These are phyloP conservation scores for Pterulicium gracile DNA, from an alignment of 1,284 basidiomycete species.

Conservation along the genomic window DNA sequence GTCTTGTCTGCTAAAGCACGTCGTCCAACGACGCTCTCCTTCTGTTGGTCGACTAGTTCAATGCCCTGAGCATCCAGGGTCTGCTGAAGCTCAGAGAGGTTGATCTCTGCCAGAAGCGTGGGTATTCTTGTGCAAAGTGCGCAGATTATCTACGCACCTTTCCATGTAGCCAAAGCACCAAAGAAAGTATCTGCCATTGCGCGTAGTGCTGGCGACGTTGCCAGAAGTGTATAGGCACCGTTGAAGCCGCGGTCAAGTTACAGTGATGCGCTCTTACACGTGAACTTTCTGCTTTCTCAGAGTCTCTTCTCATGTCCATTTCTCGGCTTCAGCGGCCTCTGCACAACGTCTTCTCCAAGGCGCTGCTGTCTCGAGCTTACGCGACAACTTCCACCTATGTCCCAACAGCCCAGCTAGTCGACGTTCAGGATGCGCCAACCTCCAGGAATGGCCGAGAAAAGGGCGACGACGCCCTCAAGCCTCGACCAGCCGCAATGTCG, in stretches of 20 bases:
- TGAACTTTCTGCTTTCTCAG: neutral
- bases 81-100: conserved; percentile 86
- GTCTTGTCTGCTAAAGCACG: conserved; percentile 91
- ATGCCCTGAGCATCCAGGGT: conserved; percentile 83
- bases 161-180: conserved; percentile 80
- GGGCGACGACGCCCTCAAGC: conserved; percentile 18
- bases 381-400: neutral
- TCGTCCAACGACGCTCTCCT: conserved; percentile 88
- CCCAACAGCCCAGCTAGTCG: neutral
- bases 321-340: conserved; percentile 1
- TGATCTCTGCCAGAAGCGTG: conserved; percentile 52
- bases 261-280: neutral
- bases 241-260: neutral
- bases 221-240: conserved; percentile 2
- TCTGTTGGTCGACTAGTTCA: conserved; percentile 95
- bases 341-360: neutral
- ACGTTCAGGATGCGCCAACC: neutral
- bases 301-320: neutral
- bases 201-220: conserved; percentile 10
- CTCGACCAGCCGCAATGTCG: conserved; percentile 46
- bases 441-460: conserved; percentile 7
- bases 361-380: neutral
- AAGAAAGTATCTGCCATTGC: conserved; percentile 66
- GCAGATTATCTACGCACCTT: conserved; percentile 38
- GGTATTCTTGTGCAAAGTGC: conserved; percentile 1